Percentiles rank a stretch among this genome's conserved stretches.
phyloP scores from a whole-genome alignment of 2,329 filamentous ascomycete species.

The Pseudogymnoascus sp. region DNA sequence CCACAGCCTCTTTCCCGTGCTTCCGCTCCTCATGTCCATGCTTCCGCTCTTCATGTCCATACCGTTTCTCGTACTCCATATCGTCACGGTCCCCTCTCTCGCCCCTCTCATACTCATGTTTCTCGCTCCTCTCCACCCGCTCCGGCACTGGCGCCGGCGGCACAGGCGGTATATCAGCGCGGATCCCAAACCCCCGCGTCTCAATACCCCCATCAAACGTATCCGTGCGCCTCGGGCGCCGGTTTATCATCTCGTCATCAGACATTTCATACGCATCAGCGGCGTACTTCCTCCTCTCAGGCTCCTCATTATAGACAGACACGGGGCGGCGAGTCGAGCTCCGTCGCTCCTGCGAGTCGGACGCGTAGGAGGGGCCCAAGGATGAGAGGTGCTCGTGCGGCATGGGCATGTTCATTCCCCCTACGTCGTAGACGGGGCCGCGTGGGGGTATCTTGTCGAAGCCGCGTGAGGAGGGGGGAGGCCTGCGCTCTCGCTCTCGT shows the following conservation, averaged over 20 bases:
- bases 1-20: conserved; percentile 21
- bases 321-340: conserved; percentile 26
- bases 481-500: conserved; percentile 31
- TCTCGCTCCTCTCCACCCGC: conserved; percentile 8
- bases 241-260: conserved; percentile 21
- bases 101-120: background rate
- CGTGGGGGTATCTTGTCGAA: conserved; percentile 57
- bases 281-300: conserved; percentile 14
- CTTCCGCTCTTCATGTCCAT: conserved; percentile 13
- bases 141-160: conserved; percentile 3
- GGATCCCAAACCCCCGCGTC: conserved; percentile 20
- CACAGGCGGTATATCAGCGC: conserved; percentile 14
- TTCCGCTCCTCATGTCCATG: conserved; percentile 19
- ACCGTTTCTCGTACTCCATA: conserved; percentile 2
- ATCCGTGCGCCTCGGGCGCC: conserved; percentile 20
- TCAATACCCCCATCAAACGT: conserved; percentile 23
- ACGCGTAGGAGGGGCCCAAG: conserved; percentile 15
- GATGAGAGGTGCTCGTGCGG: background rate
- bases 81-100: conserved; percentile 11
- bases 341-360: conserved; percentile 31
- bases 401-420: background rate
- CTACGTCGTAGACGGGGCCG: background rate
- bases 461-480: conserved; percentile 61
- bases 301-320: conserved; percentile 23
- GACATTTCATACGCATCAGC: conserved; percentile 24